Base-by-base conservation (phyloP, 2,329 filamentous ascomycete species). In the Fusarium decemcellulare region DNA sequence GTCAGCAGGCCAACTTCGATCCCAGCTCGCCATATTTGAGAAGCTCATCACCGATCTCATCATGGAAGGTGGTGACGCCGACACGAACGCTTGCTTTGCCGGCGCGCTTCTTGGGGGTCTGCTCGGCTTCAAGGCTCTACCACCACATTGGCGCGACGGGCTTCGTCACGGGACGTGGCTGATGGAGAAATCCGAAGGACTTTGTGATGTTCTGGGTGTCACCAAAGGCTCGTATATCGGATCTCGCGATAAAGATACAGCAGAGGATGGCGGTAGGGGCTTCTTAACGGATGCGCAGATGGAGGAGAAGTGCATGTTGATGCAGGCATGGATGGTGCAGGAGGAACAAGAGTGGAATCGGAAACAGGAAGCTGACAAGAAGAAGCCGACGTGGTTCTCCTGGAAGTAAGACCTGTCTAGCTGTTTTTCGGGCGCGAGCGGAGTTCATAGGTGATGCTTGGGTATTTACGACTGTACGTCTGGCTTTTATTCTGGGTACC, bases 71-170 rank as follows among this genome's bases (percentile, higher is more conserved):
- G 86, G 86, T 1, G 86, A 88, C 63, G 84, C 85, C 4, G 86
- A 87, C 64, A 87, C 86, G 1, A 87, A 88, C 62, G 85, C 84
- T 8, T 86, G 84, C 46, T 85, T 84, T 56, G 85, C 85, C 0
- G 85, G 85, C 0, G 84, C 85, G 1, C 74, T 88, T 0, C 66
- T 87, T 1, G 86, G 86, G 0, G 81, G 80, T 0, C 83, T 82
- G 42, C 68, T 87, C 2, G 86, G 86, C 14, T 84, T 83, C 71
- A 80, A 77, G 42, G 75, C 76, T 2, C 74, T 88, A 5, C 85
- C 86, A 0, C 69, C 78, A 1, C 81, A 86, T 63, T 88, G 86
- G 86, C 79, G 81, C 54, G 77, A 83, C 55, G 85, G 85, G 0
- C 76, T 87, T 27, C 73, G 70, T 12, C 79, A 86, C 59, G 80